Conservation (phyloP, 805 yeast species). For the Kluyveromyces dobzhanskii region DNA sequence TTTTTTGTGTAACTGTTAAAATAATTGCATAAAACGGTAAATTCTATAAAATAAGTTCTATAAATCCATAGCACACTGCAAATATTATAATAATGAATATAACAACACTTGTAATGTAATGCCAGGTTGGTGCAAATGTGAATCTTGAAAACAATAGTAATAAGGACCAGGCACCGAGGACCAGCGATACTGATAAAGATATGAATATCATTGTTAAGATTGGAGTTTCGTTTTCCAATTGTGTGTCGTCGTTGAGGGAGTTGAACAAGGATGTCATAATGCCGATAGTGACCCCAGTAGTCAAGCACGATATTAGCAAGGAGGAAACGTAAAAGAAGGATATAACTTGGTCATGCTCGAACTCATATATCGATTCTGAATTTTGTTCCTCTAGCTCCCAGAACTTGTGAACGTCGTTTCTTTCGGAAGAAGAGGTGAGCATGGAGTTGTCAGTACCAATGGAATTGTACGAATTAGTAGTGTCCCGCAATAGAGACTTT, state of each 20-base stretch:
- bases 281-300: conserved; percentile 22
- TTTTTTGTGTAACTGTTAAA: too few species aligned
- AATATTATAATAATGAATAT: conserved; percentile 20
- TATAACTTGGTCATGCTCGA: conserved; percentile 25
- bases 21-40: too few species aligned
- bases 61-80: conserved; percentile 26
- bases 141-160: conserved; percentile 25
- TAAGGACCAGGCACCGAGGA: conserved; percentile 17
- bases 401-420: conserved; percentile 15
- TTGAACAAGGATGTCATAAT: conserved; percentile 21
- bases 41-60: conserved; percentile 17
- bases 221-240: conserved; percentile 15
- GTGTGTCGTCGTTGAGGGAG: conserved; percentile 14
- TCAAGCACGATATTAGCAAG: conserved; percentile 18
- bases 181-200: conserved; percentile 19
- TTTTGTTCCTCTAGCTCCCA: conserved; percentile 15
- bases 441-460: conserved; percentile 3
- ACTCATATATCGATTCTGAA: conserved; percentile 22
- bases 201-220: conserved; percentile 15
- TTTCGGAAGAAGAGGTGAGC: conserved; percentile 3
- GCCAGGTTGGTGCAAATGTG: conserved; percentile 27
- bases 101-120: conserved; percentile 20
- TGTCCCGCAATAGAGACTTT: conserved; percentile 2
- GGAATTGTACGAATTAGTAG: conserved; percentile 3
- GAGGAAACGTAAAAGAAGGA: conserved; percentile 23